Conservation (phyloP, 192 early-diverging fungal species). For the Haplosporangium gracile region DNA sequence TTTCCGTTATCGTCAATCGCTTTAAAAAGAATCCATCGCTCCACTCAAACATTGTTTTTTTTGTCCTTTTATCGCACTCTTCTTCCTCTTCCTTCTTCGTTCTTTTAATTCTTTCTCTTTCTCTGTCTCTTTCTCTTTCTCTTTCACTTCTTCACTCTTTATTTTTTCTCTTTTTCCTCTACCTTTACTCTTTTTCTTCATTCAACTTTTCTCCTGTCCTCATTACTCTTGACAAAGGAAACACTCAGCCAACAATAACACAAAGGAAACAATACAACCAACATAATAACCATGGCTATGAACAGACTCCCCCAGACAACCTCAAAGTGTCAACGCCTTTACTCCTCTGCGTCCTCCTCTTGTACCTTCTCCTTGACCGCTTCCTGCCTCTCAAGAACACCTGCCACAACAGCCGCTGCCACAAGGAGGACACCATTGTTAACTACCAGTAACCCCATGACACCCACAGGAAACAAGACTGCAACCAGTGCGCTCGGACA, state of each 20-base stretch:
- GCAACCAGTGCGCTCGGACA: constrained; percentile 31
- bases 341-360: neutral
- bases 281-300: constrained; percentile 16
- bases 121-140: neutral
- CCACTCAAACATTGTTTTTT: neutral
- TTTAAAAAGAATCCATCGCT: neutral
- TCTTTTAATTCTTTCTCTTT: neutral
- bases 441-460: no score
- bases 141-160: neutral
- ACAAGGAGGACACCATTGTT: neutral
- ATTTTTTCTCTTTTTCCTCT: neutral
- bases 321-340: neutral
- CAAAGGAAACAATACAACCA: neutral
- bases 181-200: neutral
- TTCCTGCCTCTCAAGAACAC: neutral
- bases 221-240: neutral
- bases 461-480: neutral
- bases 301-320: constrained; percentile 17
- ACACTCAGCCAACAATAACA: neutral
- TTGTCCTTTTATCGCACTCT: no score
- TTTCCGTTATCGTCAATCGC: constrained; percentile 1
- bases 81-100: neutral
- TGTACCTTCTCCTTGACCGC: neutral
- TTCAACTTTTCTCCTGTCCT: neutral
- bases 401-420: neutral